Evolutionary conservation across 495 filamentous ascomycete species (phyloP), one percentile per base, ranked within the genome.

Genomic region (Neurospora africana): DNA sequence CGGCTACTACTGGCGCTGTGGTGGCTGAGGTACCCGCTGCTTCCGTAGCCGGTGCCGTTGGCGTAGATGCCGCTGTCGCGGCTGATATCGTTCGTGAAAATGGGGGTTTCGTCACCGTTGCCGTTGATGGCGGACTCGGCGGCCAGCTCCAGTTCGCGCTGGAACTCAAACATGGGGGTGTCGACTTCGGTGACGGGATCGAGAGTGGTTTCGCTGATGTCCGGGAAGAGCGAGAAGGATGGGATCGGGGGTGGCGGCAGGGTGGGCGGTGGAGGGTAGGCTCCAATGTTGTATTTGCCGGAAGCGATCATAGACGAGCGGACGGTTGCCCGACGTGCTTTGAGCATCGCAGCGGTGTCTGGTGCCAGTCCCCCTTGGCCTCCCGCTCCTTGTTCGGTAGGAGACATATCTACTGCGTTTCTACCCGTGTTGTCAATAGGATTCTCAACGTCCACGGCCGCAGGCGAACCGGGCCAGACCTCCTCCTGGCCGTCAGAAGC

Each of bases 181-280:
- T 75, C 73, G 2, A 74, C 71, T 70, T 78, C 79, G 19, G 76
- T 77, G 3, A 75, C 76, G 3, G 76, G 74, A 43, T 78, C 79
- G 44, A 80, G 71, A 39, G 76, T 78, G 13, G 23, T 65, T 35
- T 65, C 53, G 38, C 74, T 73, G 2, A 74, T 70, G 69, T 78
- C 79, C 19, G 77, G 78, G 6, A 75, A 75, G 2, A 75, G 74
- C 36, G 76, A 78, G 40, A 80, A 70, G 58, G 76, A 77, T 27
- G 78, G 77, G 5, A 76, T 73, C 17, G 79, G 76, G 35, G 73
- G n/a, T 68, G 47, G 9, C 53, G 40, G 44, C 38, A 23, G 7
- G 38, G 35, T 6, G 5, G 15, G 19, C 17, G 39, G 21, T 69
- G 30, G 53, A 68, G 73, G 35, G 72, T 76, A 41, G 76, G 73